Evolutionary conservation across 2,329 filamentous ascomycete species (phyloP), one percentile per base, ranked within the genome.

Genomic region (Orbilia quercus): DNA sequence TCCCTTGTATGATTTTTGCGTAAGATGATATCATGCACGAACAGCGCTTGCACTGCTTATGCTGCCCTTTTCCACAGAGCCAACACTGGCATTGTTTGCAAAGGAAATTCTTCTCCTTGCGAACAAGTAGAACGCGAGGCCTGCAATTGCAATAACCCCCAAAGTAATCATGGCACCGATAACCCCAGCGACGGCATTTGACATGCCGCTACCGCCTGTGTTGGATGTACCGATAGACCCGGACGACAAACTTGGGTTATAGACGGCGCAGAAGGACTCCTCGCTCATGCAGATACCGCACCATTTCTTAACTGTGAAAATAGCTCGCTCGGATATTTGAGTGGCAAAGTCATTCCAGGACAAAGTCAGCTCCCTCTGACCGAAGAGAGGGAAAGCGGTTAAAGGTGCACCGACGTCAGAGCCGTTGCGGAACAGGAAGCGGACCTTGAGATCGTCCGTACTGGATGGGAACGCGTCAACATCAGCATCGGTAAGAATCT

Each of bases 391-490:
- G 79, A 83, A 89, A 0, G 80, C 74, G 4, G 76, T 79, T 9
- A 85, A 72, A 0, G 80, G 78, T 2, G 78, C 77, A 0, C 77
- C 67, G 16, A 82, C 80, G 18, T 84, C 84, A 5, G 83, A 82
- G 62, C 83, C 82, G 44, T 84, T 83, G 31, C 84, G 83, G 80
- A 87, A 88, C 2, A 84, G 78, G 78, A 88, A 86, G n/a, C 86
- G 84, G 2, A 88, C 83, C 65, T 80, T 82, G 14, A 88, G 80
- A 18, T 84, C 81, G 28, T 82, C 71, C 76, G 31, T 47, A n/a
- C 44, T 64, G 14, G 47, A 28, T 28, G 76, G 76, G 47, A 76
- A 76, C 16, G 45, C 67, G 23, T 75, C 73, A 3, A 78, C 75
- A 42, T 75, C 58, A 11, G 80, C 79, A 34, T 83, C 79, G 16